Conservation (phyloP, 192 early-diverging fungal species). For the Coemansia sp. region DNA sequence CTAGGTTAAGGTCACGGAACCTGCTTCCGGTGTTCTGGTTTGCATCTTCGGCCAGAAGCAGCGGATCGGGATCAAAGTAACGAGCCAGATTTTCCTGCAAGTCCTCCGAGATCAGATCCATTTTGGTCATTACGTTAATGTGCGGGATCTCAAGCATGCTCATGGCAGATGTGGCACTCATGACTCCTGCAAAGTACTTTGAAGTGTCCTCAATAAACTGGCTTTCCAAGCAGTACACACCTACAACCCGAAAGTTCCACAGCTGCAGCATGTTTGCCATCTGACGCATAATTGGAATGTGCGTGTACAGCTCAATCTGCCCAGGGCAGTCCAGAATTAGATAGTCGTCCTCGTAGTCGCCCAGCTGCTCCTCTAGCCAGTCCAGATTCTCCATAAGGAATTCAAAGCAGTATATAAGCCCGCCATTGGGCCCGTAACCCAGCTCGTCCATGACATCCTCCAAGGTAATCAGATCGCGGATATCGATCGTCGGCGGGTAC, state of each 20-base stretch:
- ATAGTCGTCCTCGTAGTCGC: conserved; percentile 92
- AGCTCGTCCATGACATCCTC: conserved; percentile 99
- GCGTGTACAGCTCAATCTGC: conserved; percentile 98
- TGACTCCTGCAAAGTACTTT: conserved; percentile 95
- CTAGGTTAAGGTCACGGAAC: conserved; percentile 84
- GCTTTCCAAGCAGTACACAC: conserved; percentile 89
- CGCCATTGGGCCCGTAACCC: conserved; percentile 96
- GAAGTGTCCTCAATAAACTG: conserved; percentile 96
- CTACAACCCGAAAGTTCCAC: conserved; percentile 82
- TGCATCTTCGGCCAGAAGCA: conserved; percentile 81
- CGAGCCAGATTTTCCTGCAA: conserved; percentile 66
- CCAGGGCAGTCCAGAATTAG: conserved; percentile 96
- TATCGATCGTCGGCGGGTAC: conserved; percentile 86
- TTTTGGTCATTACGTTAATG: conserved; percentile 97
- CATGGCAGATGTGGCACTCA: conserved; percentile 96
- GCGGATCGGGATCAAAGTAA: conserved; percentile 90
- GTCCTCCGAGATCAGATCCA: conserved; percentile 79
- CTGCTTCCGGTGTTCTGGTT: conserved; percentile 67
- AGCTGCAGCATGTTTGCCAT: conserved; percentile 68
- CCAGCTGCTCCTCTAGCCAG: conserved; percentile 94
- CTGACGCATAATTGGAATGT: conserved; percentile 91
- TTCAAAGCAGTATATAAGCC: conserved; percentile 96
- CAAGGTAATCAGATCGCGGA: conserved; percentile 93
- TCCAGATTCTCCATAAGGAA: conserved; percentile 94
- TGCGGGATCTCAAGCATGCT: conserved; percentile 97